Evolutionary conservation across 2,329 filamentous ascomycete species (phyloP).

Genomic region (Cladosporium oxysporum): DNA sequence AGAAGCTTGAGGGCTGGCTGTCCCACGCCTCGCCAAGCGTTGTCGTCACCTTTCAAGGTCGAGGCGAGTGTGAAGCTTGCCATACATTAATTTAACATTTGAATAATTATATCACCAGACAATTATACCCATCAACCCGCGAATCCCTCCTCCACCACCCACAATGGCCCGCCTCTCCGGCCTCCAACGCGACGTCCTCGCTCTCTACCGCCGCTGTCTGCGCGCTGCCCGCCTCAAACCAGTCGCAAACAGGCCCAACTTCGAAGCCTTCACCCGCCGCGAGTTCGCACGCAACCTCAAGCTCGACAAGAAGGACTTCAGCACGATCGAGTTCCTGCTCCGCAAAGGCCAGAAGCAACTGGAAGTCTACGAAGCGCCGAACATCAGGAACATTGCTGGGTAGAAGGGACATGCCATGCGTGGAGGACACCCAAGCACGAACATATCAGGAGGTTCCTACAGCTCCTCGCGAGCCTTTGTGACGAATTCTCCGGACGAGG

Average conservation of each 20-base stretch:
- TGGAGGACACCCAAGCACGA: background rate
- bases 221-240: constrained; percentile 82
- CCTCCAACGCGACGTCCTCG: constrained; percentile 84
- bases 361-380: constrained; percentile 76
- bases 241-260: constrained; percentile 37
- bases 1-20: background rate
- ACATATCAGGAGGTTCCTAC: background rate
- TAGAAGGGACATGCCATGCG: constrained; percentile 16
- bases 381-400: constrained; percentile 70
- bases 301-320: constrained; percentile 82
- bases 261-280: constrained; percentile 38
- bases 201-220: constrained; percentile 83
- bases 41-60: constrained; percentile 15
- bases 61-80: background rate
- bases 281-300: constrained; percentile 74
- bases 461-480: background rate
- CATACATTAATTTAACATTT: no score
- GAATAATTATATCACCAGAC: background rate
- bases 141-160: background rate
- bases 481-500: background rate
- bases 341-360: constrained; percentile 80
- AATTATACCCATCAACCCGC: background rate
- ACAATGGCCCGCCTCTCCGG: constrained; percentile 65
- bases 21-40: constrained; percentile 15
- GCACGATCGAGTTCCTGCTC: constrained; percentile 79